These are phyloP conservation scores for Trichothecium sympodiale DNA, from an alignment of 2,329 filamentous ascomycete genomes.

Conservation along the genomic window DNA sequence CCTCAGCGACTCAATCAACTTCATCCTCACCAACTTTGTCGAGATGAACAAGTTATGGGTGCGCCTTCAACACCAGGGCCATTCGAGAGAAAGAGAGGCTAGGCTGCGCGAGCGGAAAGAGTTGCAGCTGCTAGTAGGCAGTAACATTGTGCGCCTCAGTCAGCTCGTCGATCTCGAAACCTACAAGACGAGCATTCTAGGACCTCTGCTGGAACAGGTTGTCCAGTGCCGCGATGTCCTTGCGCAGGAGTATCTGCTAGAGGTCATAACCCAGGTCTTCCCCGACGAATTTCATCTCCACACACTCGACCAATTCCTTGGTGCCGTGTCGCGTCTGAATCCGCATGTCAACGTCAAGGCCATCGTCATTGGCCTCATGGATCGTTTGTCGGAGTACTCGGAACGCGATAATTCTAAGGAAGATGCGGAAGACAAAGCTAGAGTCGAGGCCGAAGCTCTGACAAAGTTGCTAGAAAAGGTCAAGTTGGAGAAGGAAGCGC, in stretches of 20 bases:
- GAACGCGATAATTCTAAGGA: conserved; percentile 71
- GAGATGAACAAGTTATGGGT: conserved; percentile 99
- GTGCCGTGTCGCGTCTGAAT: conserved; percentile 83
- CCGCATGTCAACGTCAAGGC: conserved; percentile 96
- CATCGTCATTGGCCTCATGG: conserved; percentile 97
- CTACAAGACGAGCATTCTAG: conserved; percentile 84
- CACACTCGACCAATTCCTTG: conserved; percentile 89
- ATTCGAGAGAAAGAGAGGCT: conserved; percentile 88
- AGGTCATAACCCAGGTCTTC: conserved; percentile 98
- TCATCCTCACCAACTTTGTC: conserved; percentile 95
- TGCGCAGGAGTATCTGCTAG: conserved; percentile 91
- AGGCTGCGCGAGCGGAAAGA: conserved; percentile 91
- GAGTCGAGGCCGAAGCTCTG: conserved; percentile 77
- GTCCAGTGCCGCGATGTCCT: conserved; percentile 96
- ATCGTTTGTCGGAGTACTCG: conserved; percentile 89
- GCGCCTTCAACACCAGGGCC: conserved; percentile 89
- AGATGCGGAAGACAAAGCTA: conserved; percentile 57
- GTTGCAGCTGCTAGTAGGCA: conserved; percentile 88
- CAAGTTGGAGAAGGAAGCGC: conserved; percentile 50
- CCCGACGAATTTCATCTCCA: conserved; percentile 97
- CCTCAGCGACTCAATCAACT: conserved; percentile 93
- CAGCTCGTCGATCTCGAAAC: conserved; percentile 90
- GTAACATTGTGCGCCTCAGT: conserved; percentile 89
- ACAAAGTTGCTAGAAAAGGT: conserved; percentile 67
- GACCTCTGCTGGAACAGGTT: conserved; percentile 86